Percentiles rank a stretch among this genome's conserved stretches.
phyloP scores from a whole-genome alignment of 2,329 filamentous ascomycete genomes.

The Cytospora piceae region DNA sequence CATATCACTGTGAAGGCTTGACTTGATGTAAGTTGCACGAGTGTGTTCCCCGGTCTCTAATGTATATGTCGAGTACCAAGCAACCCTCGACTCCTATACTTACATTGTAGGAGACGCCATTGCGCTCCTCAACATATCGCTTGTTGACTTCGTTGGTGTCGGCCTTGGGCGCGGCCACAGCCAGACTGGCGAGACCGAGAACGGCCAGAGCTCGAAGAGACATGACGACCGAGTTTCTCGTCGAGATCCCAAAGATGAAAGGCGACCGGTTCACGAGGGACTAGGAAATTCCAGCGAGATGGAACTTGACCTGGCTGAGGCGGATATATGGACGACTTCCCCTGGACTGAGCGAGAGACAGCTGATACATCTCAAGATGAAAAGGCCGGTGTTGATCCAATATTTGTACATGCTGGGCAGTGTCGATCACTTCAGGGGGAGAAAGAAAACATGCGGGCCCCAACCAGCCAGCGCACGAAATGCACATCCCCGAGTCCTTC shows the following conservation, averaged over 20 bases:
- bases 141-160: constrained; percentile 19
- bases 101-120: constrained; percentile 44
- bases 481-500: constrained; percentile 16
- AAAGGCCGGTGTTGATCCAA: neutral
- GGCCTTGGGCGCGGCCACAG: constrained; percentile 19
- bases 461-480: constrained; percentile 3
- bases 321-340: neutral
- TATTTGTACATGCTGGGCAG: constrained; percentile 10
- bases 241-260: neutral
- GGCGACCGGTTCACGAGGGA: neutral
- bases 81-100: neutral
- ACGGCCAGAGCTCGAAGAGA: constrained; percentile 21
- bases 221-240: constrained; percentile 5
- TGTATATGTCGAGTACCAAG: neutral
- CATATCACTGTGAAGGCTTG: neutral
- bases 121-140: constrained; percentile 24
- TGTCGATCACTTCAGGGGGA: neutral
- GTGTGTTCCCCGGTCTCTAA: neutral
- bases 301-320: neutral
- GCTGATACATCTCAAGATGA: neutral
- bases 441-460: constrained; percentile 3
- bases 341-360: neutral
- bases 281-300: neutral
- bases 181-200: constrained; percentile 25
- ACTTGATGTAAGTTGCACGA: neutral